Percentiles rank a stretch among this genome's conserved stretches.
Conservation (phyloP, 257 asterid species). For the Craterostigma plantagineum region DNA sequence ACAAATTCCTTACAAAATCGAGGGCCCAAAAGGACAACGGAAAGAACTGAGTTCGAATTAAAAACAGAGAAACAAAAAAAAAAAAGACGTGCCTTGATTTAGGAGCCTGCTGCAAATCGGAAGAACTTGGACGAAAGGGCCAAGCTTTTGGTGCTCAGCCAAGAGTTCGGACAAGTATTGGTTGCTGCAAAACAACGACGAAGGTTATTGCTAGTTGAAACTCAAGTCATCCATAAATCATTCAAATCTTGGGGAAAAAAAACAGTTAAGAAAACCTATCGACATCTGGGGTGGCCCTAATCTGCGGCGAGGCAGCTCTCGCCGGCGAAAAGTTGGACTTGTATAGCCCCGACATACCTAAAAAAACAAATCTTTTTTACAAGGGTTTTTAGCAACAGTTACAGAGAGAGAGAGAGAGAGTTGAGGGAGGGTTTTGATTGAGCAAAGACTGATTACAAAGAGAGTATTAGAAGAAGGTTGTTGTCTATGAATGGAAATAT, state of each 20-base stretch:
- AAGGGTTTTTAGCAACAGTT: too few species aligned
- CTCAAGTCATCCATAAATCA: constrained; percentile 6
- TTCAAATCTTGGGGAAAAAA: constrained; percentile 1
- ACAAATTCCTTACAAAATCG: constrained; percentile 1
- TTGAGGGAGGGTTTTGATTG: too few species aligned
- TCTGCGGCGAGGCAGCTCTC: constrained; percentile 51
- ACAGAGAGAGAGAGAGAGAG: too few species aligned
- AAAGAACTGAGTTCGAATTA: too few species aligned
- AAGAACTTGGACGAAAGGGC: constrained; percentile 59
- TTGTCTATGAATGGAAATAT: too few species aligned
- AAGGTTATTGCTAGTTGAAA: constrained; percentile 1
- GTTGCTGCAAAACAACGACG: constrained; percentile 18
- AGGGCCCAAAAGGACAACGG: constrained; percentile 10
- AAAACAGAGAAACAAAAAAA: constrained; percentile 19
- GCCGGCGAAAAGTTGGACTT: constrained; percentile 59
- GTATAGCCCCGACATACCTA: too few species aligned
- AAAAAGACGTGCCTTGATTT: constrained; percentile 53
- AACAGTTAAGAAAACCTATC: constrained; percentile 66
- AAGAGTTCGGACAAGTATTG: constrained; percentile 67
- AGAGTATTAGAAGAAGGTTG: too few species aligned
- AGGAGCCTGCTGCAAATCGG: constrained; percentile 63
- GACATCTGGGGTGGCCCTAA: constrained; percentile 41
- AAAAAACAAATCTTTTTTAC: too few species aligned
- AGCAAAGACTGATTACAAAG: too few species aligned
- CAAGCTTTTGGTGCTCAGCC: constrained; percentile 70